phyloP scores from a whole-genome alignment of 805 yeast genomes.

The Saccharomycopsis fodiens region DNA sequence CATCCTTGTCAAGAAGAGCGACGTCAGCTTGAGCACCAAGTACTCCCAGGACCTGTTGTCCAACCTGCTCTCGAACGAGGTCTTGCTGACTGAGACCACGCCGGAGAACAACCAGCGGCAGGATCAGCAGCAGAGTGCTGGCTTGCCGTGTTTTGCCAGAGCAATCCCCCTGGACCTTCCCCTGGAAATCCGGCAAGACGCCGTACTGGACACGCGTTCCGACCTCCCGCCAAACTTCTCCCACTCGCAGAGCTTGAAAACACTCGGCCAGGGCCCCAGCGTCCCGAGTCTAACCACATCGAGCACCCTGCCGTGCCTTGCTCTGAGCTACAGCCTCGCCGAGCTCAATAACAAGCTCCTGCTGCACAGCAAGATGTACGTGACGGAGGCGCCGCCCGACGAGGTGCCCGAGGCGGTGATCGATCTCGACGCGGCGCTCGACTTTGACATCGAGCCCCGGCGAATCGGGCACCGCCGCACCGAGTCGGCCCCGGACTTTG shows the following conservation, averaged over 20 bases:
- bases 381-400: slow-evolving; percentile 20
- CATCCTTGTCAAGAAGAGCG: slow-evolving; percentile 14
- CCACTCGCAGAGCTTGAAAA: too few species aligned
- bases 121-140: too few species aligned
- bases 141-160: too few species aligned
- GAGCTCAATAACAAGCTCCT: slow-evolving; percentile 15
- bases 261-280: too few species aligned
- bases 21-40: slow-evolving; percentile 15
- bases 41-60: slow-evolving; percentile 22
- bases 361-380: slow-evolving; percentile 18
- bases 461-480: slow-evolving; percentile 39
- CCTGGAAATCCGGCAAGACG: neutral
- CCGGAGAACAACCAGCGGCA: slow-evolving; percentile 22
- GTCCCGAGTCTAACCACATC: too few species aligned
- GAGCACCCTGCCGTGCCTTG: too few species aligned
- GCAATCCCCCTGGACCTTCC: neutral
- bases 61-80: slow-evolving; percentile 15
- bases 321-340: too few species aligned
- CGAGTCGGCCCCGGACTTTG: slow-evolving; percentile 50
- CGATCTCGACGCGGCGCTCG: slow-evolving; percentile 47
- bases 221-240: too few species aligned
- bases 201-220: too few species aligned
- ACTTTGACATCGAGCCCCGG: slow-evolving; percentile 26
- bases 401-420: slow-evolving; percentile 47
- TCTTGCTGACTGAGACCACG: slow-evolving; percentile 22